Percentiles rank a stretch among this genome's conserved stretches.
Conservation (phyloP, 2,329 filamentous ascomycete species). For the Orbilia brochopaga region DNA sequence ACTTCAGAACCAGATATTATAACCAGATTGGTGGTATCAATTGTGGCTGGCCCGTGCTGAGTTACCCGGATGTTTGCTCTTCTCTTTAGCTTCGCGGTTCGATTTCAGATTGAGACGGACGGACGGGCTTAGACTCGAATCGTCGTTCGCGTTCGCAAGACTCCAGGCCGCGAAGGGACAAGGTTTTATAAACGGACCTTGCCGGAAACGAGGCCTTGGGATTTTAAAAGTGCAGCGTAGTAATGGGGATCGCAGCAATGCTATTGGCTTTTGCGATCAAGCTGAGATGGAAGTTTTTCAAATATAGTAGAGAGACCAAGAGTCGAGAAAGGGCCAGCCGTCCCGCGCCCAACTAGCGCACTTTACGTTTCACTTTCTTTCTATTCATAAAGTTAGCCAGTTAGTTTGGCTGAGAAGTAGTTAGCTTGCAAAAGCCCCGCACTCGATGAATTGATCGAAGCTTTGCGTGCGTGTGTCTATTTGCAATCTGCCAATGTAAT, state of each 20-base stretch:
- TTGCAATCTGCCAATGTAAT: too few relatives aligned
- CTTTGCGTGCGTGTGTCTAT: too few relatives aligned
- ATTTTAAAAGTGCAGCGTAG: constrained; percentile 25
- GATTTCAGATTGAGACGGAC: too few relatives aligned
- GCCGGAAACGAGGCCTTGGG: constrained; percentile 35
- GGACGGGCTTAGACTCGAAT: too few relatives aligned
- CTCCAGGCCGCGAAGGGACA: constrained; percentile 20
- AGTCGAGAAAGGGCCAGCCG: too few relatives aligned
- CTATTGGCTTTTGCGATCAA: not conserved
- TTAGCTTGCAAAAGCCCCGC: too few relatives aligned
- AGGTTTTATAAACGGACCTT: constrained; percentile 33
- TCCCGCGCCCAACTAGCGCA: too few relatives aligned
- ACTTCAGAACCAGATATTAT: not conserved
- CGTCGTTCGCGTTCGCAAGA: not conserved
- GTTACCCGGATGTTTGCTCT: constrained; percentile 6
- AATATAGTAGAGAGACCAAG: not conserved
- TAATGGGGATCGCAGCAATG: constrained; percentile 3
- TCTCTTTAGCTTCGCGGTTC: not conserved
- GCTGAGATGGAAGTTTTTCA: not conserved
- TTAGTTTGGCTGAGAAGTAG: too few relatives aligned
- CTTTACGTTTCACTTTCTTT: too few relatives aligned
- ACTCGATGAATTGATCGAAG: too few relatives aligned
- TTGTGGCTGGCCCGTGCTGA: not conserved
- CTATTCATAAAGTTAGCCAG: too few relatives aligned
- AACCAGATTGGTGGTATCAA: not conserved